Conservation (phyloP, 2,329 filamentous ascomycete species). For the Neurospora sp. region DNA sequence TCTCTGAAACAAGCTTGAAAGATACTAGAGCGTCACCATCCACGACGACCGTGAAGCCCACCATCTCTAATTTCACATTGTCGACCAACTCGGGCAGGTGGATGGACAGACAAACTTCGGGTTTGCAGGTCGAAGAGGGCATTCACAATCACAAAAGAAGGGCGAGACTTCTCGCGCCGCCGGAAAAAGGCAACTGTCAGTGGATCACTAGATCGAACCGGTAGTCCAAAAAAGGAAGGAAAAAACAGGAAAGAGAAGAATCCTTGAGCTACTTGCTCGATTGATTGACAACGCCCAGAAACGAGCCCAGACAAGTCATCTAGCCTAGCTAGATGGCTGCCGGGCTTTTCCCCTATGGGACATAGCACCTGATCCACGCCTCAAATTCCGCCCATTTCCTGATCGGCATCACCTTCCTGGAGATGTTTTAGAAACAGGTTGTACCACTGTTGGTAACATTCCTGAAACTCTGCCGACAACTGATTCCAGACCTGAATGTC, state of each 20-base stretch:
- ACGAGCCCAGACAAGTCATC: background rate
- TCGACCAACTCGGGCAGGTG: no score
- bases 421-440: background rate
- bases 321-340: background rate
- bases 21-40: no score
- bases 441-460: background rate
- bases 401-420: accelerated
- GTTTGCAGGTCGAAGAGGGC: background rate
- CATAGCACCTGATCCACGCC: background rate
- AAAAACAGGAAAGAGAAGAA: background rate
- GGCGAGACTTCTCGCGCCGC: background rate
- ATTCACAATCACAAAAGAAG: background rate
- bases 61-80: no score
- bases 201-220: background rate
- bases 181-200: background rate
- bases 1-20: no score
- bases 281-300: background rate
- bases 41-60: no score
- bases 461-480: background rate
- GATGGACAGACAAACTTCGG: no score
- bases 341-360: accelerated
- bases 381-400: background rate
- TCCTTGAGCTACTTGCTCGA: background rate
- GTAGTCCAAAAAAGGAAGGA: background rate
- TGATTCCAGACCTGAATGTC: background rate